Conservation (phyloP, 352 stramenopile species). For the Globisporangium polare region DNA sequence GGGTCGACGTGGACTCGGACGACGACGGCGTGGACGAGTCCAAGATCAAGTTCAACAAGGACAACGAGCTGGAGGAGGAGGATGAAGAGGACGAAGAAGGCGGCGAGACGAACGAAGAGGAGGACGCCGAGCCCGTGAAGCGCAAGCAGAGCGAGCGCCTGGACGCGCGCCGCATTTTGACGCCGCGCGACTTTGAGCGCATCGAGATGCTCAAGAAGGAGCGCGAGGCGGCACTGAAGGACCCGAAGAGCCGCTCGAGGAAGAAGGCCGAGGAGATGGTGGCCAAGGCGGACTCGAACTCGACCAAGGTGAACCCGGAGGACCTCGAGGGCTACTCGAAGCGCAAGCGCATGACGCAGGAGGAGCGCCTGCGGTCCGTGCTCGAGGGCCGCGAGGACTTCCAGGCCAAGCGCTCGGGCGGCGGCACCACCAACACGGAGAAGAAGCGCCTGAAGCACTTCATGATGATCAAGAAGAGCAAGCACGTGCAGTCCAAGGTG, state of each 20-base stretch:
- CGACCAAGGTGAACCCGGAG: slow-evolving; percentile 68
- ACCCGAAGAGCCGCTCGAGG: slow-evolving; percentile 78
- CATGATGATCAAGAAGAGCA: slow-evolving; percentile 96
- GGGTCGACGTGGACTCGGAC: slow-evolving; percentile 65
- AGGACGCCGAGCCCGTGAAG: slow-evolving; percentile 20
- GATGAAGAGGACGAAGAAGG: slow-evolving; percentile 42
- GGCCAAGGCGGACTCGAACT: slow-evolving; percentile 39
- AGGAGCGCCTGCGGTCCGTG: slow-evolving; percentile 77
- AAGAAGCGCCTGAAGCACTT: slow-evolving; percentile 98
- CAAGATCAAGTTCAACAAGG: slow-evolving; percentile 24
- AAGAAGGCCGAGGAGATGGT: slow-evolving; percentile 74
- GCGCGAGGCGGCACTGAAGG: slow-evolving; percentile 70
- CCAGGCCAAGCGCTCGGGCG: slow-evolving; percentile 89
- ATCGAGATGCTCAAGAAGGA: slow-evolving; percentile 91
- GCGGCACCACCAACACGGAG: slow-evolving; percentile 97
- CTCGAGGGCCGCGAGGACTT: slow-evolving; percentile 91
- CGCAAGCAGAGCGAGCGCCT: slow-evolving; percentile 74
- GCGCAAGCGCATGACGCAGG: slow-evolving; percentile 86
- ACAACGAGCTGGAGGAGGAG: slow-evolving; percentile 23
- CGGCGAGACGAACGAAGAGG: slow-evolving; percentile 27
- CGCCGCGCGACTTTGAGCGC: slow-evolving; percentile 85
- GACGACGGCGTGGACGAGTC: slow-evolving; percentile 24
- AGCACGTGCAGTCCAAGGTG: slow-evolving; percentile 80
- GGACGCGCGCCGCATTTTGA: slow-evolving; percentile 85
- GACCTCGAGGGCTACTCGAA: slow-evolving; percentile 87